Evolutionary conservation across 164 flowering plant genomes (phyloP).

Genomic region (Chloranthus sessilifolius): DNA sequence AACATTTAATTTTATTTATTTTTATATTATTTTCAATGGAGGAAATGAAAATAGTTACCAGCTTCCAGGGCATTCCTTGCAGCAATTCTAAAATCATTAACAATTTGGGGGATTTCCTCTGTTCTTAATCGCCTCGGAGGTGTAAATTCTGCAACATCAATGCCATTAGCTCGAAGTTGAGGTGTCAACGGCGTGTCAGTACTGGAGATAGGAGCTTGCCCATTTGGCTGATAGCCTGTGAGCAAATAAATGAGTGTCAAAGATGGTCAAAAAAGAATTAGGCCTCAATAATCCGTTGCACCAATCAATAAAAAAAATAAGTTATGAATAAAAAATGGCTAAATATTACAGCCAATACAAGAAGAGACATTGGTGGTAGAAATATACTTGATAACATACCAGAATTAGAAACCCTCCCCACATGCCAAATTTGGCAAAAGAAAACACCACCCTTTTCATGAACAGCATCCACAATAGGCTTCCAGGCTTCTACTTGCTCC

Average conservation of each 20-base stretch:
- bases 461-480: constrained; percentile 47
- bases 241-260: neutral
- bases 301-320: no score
- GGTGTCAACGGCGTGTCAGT: constrained; percentile 15
- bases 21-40: neutral
- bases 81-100: constrained; percentile 27
- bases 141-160: constrained; percentile 5
- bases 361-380: no score
- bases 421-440: constrained; percentile 54
- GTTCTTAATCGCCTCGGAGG: constrained; percentile 14
- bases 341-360: no score
- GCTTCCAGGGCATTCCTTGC: constrained; percentile 27
- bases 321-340: no score
- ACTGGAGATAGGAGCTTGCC: constrained; percentile 16
- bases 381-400: constrained; percentile 9
- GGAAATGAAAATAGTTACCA: constrained; percentile 3
- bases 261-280: neutral
- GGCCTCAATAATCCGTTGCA: neutral
- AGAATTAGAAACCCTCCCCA: constrained; percentile 33
- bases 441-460: constrained; percentile 49
- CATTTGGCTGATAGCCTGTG: constrained; percentile 16
- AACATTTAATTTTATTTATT: neutral
- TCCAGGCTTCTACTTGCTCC: constrained; percentile 59
- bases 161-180: constrained; percentile 9
- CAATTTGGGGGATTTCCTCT: constrained; percentile 24